These are phyloP conservation scores for Pistacia vera DNA, from an alignment of 345 rosid genomes.

Conservation along the genomic window DNA sequence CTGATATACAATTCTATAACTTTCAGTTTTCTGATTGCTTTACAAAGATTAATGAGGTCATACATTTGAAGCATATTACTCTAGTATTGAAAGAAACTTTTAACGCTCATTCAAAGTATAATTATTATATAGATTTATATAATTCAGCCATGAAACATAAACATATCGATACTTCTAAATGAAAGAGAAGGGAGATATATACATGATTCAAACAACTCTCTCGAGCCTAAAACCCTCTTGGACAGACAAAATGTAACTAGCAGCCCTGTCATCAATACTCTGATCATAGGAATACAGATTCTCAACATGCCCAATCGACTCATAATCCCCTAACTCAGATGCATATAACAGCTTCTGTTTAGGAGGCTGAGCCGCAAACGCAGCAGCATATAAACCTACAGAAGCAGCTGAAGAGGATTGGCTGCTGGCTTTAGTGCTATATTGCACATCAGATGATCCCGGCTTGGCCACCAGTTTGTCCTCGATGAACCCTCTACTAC, in stretches of 20 bases:
- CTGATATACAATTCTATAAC: no score
- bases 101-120: neutral
- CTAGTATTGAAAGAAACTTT: neutral
- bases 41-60: no score
- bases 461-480: no score
- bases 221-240: constrained; percentile 27
- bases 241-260: constrained; percentile 18
- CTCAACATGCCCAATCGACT: neutral
- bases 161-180: neutral
- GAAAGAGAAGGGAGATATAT: neutral
- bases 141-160: neutral
- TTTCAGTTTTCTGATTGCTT: no score
- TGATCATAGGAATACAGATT: neutral
- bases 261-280: constrained; percentile 26
- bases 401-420: neutral
- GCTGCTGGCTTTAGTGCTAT: no score
- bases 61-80: no score
- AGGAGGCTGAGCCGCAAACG: neutral
- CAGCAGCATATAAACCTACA: neutral
- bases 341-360: neutral
- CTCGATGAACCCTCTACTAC: constrained; percentile 3
- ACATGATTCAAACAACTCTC: neutral
- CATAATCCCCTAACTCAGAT: neutral
- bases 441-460: neutral
- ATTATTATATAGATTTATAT: neutral